Base-by-base conservation (phyloP, 495 filamentous ascomycete genomes). In the Podospora sp. region DNA sequence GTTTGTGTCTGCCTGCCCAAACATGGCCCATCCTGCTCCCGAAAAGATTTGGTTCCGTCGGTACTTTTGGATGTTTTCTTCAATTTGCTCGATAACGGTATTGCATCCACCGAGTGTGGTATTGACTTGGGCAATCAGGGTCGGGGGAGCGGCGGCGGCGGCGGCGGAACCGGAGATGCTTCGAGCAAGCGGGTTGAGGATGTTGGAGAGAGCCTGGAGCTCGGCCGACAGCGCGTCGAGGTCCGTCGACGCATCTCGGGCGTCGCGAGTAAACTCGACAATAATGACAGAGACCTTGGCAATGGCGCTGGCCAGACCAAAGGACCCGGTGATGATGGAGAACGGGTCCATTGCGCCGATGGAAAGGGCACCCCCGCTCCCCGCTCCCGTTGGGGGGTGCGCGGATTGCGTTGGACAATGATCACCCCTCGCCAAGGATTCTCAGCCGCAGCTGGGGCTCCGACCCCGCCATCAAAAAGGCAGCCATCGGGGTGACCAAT, bases 41-140 rank as follows among this genome's bases (percentile, higher is more conserved):
- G 52, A n/a, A 0, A 40, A 33, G 20, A 58, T 27, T 51, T 29
- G 22, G 52, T 49, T 18, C 0, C 22, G 27, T 21, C 35, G 7
- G 65, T 67, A 67, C 51, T 62, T 67, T 2, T 67, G 29, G n/a
- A 67, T 25, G 11, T 58, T 67, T 22, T 67, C 59, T 9, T 35
- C 35, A 33, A 67, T 49, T 33, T 67, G 58, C 58, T 67, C 65
- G 35, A 67, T 58, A 0, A 67, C 33, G n/a, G 27, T 16, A 27
- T 21, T 11, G 33, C 59, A 62, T 12, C 65, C 65, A 1, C 8
- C 50, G 2, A 67, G 51, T 6, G 51, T 50, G 16, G 9, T 25
- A n/a, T 56, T 27, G 33, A 67, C 29, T 22, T 62, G 33, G 0
- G 2, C 9, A 6, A 58, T 18, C n/a, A 65, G 63, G 51, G n/a